Evolutionary conservation across 352 stramenopile species (phyloP).

Genomic region (Pythium utonaiense): DNA sequence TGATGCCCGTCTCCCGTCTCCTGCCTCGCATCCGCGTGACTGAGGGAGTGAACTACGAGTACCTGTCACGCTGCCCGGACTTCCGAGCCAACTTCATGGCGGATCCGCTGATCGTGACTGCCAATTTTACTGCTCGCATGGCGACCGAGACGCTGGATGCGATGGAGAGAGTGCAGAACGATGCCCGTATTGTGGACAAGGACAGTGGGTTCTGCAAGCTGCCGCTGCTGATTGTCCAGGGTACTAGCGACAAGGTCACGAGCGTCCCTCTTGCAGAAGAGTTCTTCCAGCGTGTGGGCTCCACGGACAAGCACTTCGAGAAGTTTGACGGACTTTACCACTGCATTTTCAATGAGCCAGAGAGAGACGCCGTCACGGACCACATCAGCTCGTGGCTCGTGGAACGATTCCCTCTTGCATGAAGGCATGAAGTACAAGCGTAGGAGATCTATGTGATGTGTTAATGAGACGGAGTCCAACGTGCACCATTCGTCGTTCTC

Average conservation of each 20-base stretch:
- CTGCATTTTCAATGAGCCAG: constrained; percentile 54
- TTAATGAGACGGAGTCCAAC: no score
- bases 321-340: constrained; percentile 53
- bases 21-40: constrained; percentile 11
- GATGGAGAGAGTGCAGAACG: constrained; percentile 18
- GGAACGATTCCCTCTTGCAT: not conserved
- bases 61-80: constrained; percentile 10
- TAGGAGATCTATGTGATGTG: no score
- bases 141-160: constrained; percentile 16
- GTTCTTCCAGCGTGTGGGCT: constrained; percentile 40
- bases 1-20: not conserved
- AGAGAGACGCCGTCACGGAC: constrained; percentile 22
- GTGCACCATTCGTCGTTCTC: no score
- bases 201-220: constrained; percentile 9
- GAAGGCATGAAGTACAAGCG: no score
- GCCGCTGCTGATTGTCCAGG: constrained; percentile 18
- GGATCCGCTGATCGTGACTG: constrained; percentile 18
- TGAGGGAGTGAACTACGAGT: constrained; percentile 18
- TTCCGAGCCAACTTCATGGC: constrained; percentile 11
- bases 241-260: constrained; percentile 21
- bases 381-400: not conserved
- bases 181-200: constrained; percentile 5
- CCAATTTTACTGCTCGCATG: constrained; percentile 19
- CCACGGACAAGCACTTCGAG: constrained; percentile 53
- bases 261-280: constrained; percentile 30